Evolutionary conservation across 192 early-diverging fungal genomes (phyloP), one percentile per base, ranked within the genome.

Genomic region (Pilaira anomala): DNA sequence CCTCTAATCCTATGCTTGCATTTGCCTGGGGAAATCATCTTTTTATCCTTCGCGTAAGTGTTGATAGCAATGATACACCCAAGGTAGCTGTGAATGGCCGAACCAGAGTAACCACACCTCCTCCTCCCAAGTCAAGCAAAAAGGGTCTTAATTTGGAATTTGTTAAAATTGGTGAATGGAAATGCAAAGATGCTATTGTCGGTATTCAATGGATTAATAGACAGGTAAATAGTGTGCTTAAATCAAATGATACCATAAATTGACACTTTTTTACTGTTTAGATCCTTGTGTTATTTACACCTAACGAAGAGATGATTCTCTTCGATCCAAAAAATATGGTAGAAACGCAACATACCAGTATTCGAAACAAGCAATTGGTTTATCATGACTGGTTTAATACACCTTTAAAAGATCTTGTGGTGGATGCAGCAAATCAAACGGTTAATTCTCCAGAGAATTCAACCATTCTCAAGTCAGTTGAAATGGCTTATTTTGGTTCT

Each of bases 141-240:
- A 26, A 44, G 18, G 44, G 19, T 12, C 16, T 41, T 3, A 73
- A 58, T 16, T 52, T 84, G 2, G 75, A 83, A 36, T 85, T 81
- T 62, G 60, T 66, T 50, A 80, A 71, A 42, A 36, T 77, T 29
- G 83, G 79, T 6, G 81, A 85, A 61, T 83, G 79, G 76, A 70
- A 71, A 49, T 72, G 73, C 1, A 67, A 62, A 28, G 77, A 85
- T 67, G 66, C 76, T n/a, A 83, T 85, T 54, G 81, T 85, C 33
- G 81, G 73, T 8, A 65, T 85, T 13, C 80, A 85, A 66, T 85
- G 83, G 83, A 71, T 85, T 22, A 77, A 77, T 26, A 73, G 76
- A 30, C 83, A 85, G 76, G 81, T 85, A 68, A 33, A 11, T 13
- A 0, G 11, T 4, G 11, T 36, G 11, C 30, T 36, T 9, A 30